Evolutionary conservation across 441 rosid species (phyloP), one percentile per base, ranked within the genome.

Genomic region (Syzygium malaccense): DNA sequence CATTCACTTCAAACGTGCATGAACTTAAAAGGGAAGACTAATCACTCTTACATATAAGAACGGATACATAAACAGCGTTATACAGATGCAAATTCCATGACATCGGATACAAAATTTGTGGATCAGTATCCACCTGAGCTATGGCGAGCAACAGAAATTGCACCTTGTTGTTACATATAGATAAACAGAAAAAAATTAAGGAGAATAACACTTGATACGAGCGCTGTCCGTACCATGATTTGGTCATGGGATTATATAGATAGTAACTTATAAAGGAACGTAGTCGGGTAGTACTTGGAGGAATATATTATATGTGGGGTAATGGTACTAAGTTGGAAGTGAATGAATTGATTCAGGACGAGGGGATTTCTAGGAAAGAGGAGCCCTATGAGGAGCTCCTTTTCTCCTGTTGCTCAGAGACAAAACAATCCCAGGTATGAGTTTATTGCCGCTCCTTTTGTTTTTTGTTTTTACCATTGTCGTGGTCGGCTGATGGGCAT

Each of bases 321-420:
- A 23, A 41, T 75, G 23, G 83, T 75, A 12, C 83, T 41, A 41
- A 41, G n/a, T 48, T 75, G 83, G 83, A 75, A 75, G 53, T 41
- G 83, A 23, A 75, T 14, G 17, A 41, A 41, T 41, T 23, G n/a
- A 75, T 23, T 75, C n/a, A 37, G 51, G 49, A 37, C 9, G 5
- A 8, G 28, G 80, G 48, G 4, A 41, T 49, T 20, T 71, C 51
- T 85, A 89, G 33, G 90, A 89, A 54, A 89, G 58, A n/a, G 90
- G 90, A 75, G 90, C 90, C 86, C 90, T 86, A 20, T 89, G 90
- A 30, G 90, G 90, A 28, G 90, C 90, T 14, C 90, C 88, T 87
- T 89, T 89, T 85, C 90, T 89, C 49, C 90, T n/a, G 90, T 86
- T 89, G 68, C 83, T 64, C 15, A 86, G 62, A 41, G 90, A 86